Percentiles rank a stretch among this genome's conserved stretches.
These are phyloP conservation scores for Stemphylium vesicarium DNA, from an alignment of 2,329 filamentous ascomycete genomes.

Conservation along the genomic window DNA sequence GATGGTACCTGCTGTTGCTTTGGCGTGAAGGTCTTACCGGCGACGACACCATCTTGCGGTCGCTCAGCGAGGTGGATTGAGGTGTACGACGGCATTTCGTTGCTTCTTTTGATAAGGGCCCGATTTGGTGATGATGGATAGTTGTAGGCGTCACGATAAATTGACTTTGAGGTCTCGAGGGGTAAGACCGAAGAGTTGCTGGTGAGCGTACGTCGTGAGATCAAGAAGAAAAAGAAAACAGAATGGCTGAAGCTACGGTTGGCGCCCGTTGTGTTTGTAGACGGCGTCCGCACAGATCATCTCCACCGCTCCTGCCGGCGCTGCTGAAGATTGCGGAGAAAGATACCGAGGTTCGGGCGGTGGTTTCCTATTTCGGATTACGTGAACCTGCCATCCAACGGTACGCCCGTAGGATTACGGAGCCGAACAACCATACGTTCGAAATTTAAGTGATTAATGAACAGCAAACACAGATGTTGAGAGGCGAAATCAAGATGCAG, in stretches of 20 bases:
- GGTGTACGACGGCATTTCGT: conserved; percentile 50
- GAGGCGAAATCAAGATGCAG: too few relatives aligned
- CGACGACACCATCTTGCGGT: conserved; percentile 65
- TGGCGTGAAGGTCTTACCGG: conserved; percentile 68
- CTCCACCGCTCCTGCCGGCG: conserved; percentile 9
- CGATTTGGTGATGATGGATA: not conserved
- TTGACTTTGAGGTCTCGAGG: not conserved
- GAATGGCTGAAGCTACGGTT: not conserved
- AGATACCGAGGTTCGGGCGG: conserved; percentile 28
- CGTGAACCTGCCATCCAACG: not conserved
- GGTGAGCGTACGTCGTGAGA: too few relatives aligned
- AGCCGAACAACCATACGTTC: too few relatives aligned
- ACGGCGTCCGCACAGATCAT: conserved; percentile 24
- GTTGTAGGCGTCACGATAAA: not conserved
- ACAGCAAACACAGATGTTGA: too few relatives aligned
- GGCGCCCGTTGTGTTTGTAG: not conserved
- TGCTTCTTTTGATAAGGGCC: not conserved
- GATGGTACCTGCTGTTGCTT: conserved; percentile 57
- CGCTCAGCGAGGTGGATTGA: conserved; percentile 68
- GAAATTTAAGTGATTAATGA: not conserved
- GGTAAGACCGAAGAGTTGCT: not conserved
- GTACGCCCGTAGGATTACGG: not conserved
- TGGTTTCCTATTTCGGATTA: conserved; percentile 22
- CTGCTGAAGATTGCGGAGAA: conserved; percentile 23
- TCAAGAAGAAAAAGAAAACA: not conserved